Conservation (phyloP, 805 yeast species). For the Candida manassasensis region DNA sequence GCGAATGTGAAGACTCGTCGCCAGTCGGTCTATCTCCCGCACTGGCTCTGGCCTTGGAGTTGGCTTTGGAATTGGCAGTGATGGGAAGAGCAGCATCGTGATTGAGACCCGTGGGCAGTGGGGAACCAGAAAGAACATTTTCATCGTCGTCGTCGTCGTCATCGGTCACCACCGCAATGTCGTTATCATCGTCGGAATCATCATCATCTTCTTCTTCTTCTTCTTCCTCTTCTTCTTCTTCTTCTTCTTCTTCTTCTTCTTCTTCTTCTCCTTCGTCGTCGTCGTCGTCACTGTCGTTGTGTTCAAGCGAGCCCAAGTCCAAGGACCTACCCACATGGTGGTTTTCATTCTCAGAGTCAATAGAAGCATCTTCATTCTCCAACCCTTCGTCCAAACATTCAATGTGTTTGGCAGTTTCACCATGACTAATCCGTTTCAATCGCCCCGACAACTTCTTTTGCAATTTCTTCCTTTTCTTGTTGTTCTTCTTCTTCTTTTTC, state of each 20-base stretch:
- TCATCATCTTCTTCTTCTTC: constrained; percentile 15
- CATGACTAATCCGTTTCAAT: constrained; percentile 16
- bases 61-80: too few relatives aligned
- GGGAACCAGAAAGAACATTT: too few relatives aligned
- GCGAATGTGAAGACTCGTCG: constrained; percentile 9
- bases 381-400: constrained; percentile 10
- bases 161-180: constrained; percentile 2
- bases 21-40: too few relatives aligned
- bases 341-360: constrained; percentile 18
- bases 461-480: constrained; percentile 7
- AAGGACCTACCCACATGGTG: too few relatives aligned
- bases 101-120: too few relatives aligned
- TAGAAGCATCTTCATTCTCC: constrained; percentile 18
- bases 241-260: constrained; percentile 9
- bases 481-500: constrained; percentile 13
- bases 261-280: constrained; percentile 17
- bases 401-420: constrained; percentile 6
- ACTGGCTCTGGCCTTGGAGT: too few relatives aligned
- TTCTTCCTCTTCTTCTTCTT: constrained; percentile 9
- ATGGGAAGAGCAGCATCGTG: too few relatives aligned
- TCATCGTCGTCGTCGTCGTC: constrained; percentile 9
- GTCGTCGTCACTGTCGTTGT: constrained; percentile 13
- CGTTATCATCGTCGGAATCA: constrained; percentile 10
- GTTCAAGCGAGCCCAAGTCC: too few relatives aligned
- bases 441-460: constrained; percentile 11